Evolutionary conservation across 164 flowering plant species (phyloP).

Genomic region (Vitis amurensis): DNA sequence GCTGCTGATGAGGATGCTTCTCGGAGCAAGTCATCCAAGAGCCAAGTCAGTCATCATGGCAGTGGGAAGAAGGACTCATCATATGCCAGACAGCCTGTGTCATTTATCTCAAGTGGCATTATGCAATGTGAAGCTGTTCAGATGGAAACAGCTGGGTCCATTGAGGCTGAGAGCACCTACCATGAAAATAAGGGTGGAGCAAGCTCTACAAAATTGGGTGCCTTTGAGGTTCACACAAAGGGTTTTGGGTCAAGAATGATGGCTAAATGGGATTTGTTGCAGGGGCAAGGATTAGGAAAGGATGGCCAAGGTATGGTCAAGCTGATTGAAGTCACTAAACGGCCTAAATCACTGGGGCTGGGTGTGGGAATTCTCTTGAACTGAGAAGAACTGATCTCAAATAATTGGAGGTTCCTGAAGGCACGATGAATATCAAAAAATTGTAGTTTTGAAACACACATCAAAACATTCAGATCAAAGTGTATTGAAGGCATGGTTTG

Average conservation of each 20-base stretch:
- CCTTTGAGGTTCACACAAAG: constrained; percentile 86
- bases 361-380: constrained; percentile 55
- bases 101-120: constrained; percentile 79
- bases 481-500: constrained; percentile 65
- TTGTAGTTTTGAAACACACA: constrained; percentile 74
- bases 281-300: constrained; percentile 84
- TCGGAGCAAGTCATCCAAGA: constrained; percentile 25
- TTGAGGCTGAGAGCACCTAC: constrained; percentile 10
- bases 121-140: constrained; percentile 50
- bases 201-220: constrained; percentile 41
- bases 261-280: constrained; percentile 88
- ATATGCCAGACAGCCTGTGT: constrained; percentile 68
- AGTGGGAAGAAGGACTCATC: constrained; percentile 22
- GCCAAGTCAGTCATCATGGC: constrained; percentile 12
- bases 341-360: constrained; percentile 88
- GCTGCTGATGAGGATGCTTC: constrained; percentile 42
- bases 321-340: constrained; percentile 69
- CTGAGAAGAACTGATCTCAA: constrained; percentile 7
- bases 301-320: constrained; percentile 69
- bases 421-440: constrained; percentile 11
- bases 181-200: constrained; percentile 17
- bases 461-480: constrained; percentile 78
- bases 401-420: constrained; percentile 12
- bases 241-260: constrained; percentile 95
- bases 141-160: constrained; percentile 11